Conservation (phyloP, 2,329 filamentous ascomycete genomes). For the Parastagonospora nodorum region DNA sequence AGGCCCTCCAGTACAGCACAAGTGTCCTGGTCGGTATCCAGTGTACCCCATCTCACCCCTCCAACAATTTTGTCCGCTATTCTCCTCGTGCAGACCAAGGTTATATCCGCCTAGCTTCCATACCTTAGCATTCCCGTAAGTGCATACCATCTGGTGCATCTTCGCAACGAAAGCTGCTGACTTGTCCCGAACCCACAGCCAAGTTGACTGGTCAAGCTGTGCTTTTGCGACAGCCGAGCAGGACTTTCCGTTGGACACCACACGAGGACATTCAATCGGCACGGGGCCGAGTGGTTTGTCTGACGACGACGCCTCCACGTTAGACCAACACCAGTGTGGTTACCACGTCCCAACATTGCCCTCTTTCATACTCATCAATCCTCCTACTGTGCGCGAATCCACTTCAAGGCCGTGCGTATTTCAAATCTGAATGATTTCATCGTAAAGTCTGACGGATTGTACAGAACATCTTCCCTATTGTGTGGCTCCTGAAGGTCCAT, state of each 20-base stretch:
- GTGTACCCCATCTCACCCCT: constrained; percentile 6
- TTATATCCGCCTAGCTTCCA: background rate
- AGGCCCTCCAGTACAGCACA: constrained; percentile 20
- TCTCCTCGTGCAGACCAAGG: background rate
- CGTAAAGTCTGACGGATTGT: background rate
- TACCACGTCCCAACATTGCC: constrained; percentile 12
- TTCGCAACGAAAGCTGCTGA: constrained; percentile 19
- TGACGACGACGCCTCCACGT: constrained; percentile 17
- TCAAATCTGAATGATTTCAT: background rate
- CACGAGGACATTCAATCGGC: constrained; percentile 25
- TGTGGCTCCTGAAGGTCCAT: constrained; percentile 9
- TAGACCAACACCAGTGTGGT: constrained; percentile 13
- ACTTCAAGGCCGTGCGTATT: background rate
- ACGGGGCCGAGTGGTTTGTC: constrained; percentile 32
- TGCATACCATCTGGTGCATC: background rate
- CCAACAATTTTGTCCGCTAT: background rate
- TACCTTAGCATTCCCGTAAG: constrained; percentile 1
- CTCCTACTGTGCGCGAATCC: background rate
- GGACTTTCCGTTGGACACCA: constrained; percentile 26
- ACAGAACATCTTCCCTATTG: background rate
- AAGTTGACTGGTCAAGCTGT: constrained; percentile 19
- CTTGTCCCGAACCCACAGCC: constrained; percentile 15
- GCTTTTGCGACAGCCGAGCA: constrained; percentile 21
- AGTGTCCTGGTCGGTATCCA: constrained; percentile 16
- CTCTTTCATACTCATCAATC: background rate